Percentiles rank a stretch among this genome's conserved stretches.
Evolutionary conservation across 2,329 filamentous ascomycete genomes (phyloP).

Genomic region (Claviceps sp.): DNA sequence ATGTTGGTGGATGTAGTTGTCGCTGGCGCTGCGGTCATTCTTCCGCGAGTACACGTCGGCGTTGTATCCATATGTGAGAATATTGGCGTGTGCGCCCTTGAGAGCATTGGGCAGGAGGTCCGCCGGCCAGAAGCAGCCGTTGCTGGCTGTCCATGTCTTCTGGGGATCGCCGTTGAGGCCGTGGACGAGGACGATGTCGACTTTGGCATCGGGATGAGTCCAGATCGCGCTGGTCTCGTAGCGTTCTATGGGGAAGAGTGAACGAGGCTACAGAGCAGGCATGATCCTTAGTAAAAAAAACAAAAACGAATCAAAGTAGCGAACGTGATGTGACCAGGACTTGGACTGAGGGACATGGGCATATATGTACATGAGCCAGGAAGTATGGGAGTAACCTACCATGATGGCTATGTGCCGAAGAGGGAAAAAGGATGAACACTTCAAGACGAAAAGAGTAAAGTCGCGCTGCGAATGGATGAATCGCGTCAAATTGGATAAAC

Average conservation of each 20-base stretch:
- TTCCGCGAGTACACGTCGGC: conserved; percentile 44
- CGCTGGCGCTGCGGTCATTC: conserved; percentile 41
- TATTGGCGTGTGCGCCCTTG: conserved; percentile 41
- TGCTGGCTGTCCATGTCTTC: conserved; percentile 45
- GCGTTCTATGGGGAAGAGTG: conserved; percentile 18
- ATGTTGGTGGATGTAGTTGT: conserved; percentile 57
- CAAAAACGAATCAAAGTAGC: neutral
- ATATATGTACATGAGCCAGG: neutral
- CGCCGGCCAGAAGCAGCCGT: conserved; percentile 54
- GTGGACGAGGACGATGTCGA: conserved; percentile 57
- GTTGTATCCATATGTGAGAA: conserved; percentile 64
- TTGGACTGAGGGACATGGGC: neutral
- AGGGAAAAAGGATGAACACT: neutral
- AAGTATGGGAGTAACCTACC: neutral
- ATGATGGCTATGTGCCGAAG: neutral
- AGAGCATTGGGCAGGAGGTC: conserved; percentile 52
- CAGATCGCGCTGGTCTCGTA: conserved; percentile 48
- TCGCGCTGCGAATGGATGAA: neutral
- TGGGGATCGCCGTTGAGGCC: conserved; percentile 54
- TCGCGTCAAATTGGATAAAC: neutral
- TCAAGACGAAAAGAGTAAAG: neutral
- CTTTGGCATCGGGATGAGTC: conserved; percentile 42
- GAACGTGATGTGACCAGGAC: neutral
- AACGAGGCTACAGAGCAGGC: neutral
- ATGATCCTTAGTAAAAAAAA: neutral